A percentile compares a stretch with the other conserved stretches of the same genome.
These are phyloP conservation scores for Cytospora paraplurivora DNA, from an alignment of 2,329 filamentous ascomycete genomes.

Conservation along the genomic window DNA sequence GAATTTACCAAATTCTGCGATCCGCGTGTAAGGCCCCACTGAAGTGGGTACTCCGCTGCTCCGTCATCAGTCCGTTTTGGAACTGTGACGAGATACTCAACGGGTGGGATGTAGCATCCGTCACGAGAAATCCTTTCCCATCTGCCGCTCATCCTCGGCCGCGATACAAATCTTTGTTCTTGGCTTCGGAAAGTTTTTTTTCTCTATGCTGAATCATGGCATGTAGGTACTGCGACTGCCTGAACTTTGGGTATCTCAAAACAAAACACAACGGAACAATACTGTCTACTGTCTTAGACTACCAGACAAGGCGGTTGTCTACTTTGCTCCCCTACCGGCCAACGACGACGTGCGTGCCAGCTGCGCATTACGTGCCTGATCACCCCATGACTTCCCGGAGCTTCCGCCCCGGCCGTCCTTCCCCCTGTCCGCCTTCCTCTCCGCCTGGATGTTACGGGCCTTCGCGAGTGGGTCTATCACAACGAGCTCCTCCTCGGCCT, in stretches of 20 bases:
- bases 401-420: slow-evolving; percentile 55
- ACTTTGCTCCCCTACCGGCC: slow-evolving; percentile 60
- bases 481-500: slow-evolving; percentile 86
- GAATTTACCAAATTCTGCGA: slow-evolving; percentile 19
- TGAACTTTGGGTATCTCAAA: slow-evolving; percentile 13
- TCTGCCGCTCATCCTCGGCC: background rate
- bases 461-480: slow-evolving; percentile 92
- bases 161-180: background rate
- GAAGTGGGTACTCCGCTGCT: slow-evolving; percentile 1
- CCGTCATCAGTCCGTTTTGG: slow-evolving; percentile 3
- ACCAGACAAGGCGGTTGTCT: slow-evolving; percentile 25
- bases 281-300: background rate
- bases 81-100: background rate
- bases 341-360: slow-evolving; percentile 56
- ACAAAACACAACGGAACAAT: background rate
- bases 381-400: slow-evolving; percentile 57
- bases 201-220: background rate
- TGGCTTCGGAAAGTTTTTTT: too few relatives aligned
- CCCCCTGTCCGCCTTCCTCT: slow-evolving; percentile 55
- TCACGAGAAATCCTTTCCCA: background rate
- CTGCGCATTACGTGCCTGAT: slow-evolving; percentile 59
- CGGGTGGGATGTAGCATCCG: background rate
- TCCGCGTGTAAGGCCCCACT: slow-evolving; percentile 17
- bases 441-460: slow-evolving; percentile 69
- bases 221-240: background rate